Evolutionary conservation across 2,329 filamentous ascomycete genomes (phyloP).

Genomic region (Penicillium sp.): DNA sequence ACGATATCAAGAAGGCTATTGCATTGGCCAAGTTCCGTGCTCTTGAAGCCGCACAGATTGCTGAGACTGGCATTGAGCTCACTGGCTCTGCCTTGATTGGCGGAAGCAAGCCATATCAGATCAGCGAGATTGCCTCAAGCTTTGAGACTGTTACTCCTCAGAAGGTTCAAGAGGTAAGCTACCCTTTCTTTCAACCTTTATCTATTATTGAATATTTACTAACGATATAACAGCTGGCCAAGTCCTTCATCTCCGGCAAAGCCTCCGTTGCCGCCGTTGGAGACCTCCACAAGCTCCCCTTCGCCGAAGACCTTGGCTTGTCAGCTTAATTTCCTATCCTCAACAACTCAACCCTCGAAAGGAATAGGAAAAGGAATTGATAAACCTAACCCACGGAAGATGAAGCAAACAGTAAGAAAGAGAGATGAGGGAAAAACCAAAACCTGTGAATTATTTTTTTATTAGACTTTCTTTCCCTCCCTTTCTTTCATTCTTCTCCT

Average conservation of each 20-base stretch:
- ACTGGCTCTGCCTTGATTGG: constrained; percentile 82
- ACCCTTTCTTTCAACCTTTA: background rate
- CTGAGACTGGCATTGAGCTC: constrained; percentile 71
- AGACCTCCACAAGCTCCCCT: constrained; percentile 86
- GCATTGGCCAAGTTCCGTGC: constrained; percentile 91
- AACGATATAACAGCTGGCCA: constrained; percentile 64
- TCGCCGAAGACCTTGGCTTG: constrained; percentile 88
- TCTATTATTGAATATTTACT: constrained; percentile 18
- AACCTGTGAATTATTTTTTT: background rate
- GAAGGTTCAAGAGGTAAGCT: constrained; percentile 77
- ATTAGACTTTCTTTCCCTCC: background rate
- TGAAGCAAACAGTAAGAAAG: background rate
- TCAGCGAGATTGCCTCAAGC: constrained; percentile 71
- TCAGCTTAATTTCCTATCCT: constrained; percentile 67
- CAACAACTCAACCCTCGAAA: background rate
- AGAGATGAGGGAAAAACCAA: background rate
- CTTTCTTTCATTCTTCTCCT: background rate
- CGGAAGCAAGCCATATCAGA: constrained; percentile 76
- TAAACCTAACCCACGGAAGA: background rate
- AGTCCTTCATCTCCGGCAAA: constrained; percentile 81
- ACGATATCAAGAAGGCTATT: constrained; percentile 87
- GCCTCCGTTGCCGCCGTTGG: constrained; percentile 85
- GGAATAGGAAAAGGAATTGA: background rate
- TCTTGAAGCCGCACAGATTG: constrained; percentile 74
- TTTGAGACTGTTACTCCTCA: constrained; percentile 79